Evolutionary conservation across 2,329 filamentous ascomycete species (phyloP), one percentile per base, ranked within the genome.

Genomic region (Hypoxylon sp.): DNA sequence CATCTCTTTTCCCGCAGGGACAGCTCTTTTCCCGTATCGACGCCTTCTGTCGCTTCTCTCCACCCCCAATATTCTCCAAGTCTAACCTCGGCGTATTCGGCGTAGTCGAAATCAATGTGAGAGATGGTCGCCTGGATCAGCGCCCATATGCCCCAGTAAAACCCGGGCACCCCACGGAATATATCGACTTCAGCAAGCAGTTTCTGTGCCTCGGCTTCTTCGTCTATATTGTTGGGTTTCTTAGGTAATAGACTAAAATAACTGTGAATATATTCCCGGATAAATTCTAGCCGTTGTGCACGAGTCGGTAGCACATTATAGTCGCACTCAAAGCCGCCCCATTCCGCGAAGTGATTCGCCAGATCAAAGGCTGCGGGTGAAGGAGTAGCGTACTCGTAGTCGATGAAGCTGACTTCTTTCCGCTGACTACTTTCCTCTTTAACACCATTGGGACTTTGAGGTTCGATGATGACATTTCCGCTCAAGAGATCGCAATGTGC

Each of bases 331-430:
- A 98, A 98, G 63, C 96, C 96, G 66, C 91, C 94, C 95, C 96
- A 99, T 82, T 99, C 96, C 51, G 96, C 94, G 78, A 99, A 97
- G 84, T 99, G 96, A 82, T 99, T 99, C 55, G 95, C 91, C 73
- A 99, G 90, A 79, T 99, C 96, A 80, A 99, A 99, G 1, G 95
- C 94, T 3, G 94, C 94, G 1, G 95, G 95, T 0, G 94, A 95
- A 2, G 96, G 94, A 3, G 93, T 96, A 13, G 94, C 94, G 80
- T 99, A 99, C 80, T 99, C 96, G 83, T 98, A 99, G 82, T 99
- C 96, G 79, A 99, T 99, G 81, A 99, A 98, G 76, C 88, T 88
- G 60, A 95, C 91, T 2, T 81, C 53, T 14, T 65, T 71, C 48
- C 65, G 60, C 23, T 84, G 77, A 34, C 79, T 78, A 30, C 81